These are phyloP conservation scores for Populus hybrid DNA, from an alignment of 441 rosid genomes.

Conservation along the genomic window DNA sequence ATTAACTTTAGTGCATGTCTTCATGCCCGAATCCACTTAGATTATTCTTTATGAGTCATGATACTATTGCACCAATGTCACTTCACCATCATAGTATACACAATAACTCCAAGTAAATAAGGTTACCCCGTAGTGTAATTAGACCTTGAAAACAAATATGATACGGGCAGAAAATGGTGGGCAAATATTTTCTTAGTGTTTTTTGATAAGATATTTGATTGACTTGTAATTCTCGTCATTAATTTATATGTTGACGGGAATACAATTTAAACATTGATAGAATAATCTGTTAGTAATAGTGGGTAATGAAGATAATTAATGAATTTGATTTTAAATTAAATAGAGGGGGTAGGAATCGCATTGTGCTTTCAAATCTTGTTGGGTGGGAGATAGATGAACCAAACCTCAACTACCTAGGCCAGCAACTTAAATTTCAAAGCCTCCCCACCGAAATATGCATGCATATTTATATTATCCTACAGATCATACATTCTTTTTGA, in stretches of 20 bases:
- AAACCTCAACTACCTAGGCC: constrained; percentile 36
- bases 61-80: not conserved
- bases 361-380: constrained; percentile 19
- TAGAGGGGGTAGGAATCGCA: not conserved
- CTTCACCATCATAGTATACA: not conserved
- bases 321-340: too few species aligned
- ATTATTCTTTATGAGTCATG: not conserved
- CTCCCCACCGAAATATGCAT: constrained; percentile 32
- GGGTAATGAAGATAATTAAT: too few species aligned
- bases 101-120: not conserved
- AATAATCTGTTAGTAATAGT: too few species aligned
- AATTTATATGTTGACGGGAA: too few species aligned
- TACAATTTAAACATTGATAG: too few species aligned
- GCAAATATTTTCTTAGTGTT: too few species aligned
- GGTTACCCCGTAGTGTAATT: not conserved
- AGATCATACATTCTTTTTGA: not conserved
- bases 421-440: constrained; percentile 14
- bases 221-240: too few species aligned
- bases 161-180: too few species aligned
- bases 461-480: constrained; percentile 21
- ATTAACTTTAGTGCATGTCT: not conserved
- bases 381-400: constrained; percentile 45
- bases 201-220: too few species aligned
- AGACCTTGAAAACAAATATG: too few species aligned
- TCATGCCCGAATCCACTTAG: not conserved